phyloP scores from a whole-genome alignment of 805 yeast species.

The Monosporozyma aquatica region DNA sequence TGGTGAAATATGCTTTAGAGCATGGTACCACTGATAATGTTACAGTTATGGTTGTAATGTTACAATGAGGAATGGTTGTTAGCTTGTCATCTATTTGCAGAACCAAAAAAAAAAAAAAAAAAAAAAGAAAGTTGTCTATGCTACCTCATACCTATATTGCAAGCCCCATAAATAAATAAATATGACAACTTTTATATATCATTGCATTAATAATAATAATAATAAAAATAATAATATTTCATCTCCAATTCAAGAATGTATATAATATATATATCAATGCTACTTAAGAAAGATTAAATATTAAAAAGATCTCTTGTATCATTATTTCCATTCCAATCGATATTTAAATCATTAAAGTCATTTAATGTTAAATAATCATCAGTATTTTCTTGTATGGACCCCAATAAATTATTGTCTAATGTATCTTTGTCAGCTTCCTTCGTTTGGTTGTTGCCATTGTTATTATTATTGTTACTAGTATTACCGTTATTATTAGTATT shows the following conservation, averaged over 20 bases:
- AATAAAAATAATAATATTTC: too few relatives aligned
- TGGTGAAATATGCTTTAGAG: slow-evolving; percentile 67
- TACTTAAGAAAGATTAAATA: background rate
- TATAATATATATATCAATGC: slow-evolving; percentile 2
- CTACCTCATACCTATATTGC: too few relatives aligned
- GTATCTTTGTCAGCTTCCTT: background rate
- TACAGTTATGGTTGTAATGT: slow-evolving; percentile 77
- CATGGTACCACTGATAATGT: slow-evolving; percentile 82
- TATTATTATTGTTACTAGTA: slow-evolving; percentile 5
- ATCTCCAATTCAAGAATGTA: background rate
- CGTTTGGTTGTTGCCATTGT: slow-evolving; percentile 2
- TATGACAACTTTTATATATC: too few relatives aligned
- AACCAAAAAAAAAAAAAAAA: too few relatives aligned
- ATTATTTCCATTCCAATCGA: slow-evolving; percentile 28
- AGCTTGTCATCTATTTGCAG: too few relatives aligned
- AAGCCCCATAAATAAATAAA: too few relatives aligned
- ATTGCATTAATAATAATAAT: too few relatives aligned
- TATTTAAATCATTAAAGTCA: slow-evolving; percentile 29
- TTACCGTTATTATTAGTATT: slow-evolving; percentile 5
- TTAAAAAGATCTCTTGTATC: slow-evolving; percentile 11
- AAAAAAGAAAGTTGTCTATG: slow-evolving; percentile 7
- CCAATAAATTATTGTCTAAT: slow-evolving; percentile 2
- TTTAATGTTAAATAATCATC: slow-evolving; percentile 30
- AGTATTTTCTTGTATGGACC: slow-evolving; percentile 13
- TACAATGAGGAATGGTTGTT: slow-evolving; percentile 6